Conservation (phyloP, 2,329 filamentous ascomycete genomes). For the Xylaria sp. region DNA sequence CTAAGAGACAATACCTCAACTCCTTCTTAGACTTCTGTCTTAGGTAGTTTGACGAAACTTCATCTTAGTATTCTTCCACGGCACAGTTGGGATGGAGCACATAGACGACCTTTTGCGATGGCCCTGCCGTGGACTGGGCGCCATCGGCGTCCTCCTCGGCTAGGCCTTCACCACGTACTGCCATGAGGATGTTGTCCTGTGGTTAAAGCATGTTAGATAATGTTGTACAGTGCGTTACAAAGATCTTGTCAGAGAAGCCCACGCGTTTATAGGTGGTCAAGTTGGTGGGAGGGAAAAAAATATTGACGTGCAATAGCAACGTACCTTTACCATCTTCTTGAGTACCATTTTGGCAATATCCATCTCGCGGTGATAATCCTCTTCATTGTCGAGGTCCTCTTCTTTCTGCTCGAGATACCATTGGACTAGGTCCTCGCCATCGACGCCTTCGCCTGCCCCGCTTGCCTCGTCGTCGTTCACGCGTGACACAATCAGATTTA, state of each 20-base stretch:
- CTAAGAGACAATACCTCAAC: background rate
- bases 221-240: no score
- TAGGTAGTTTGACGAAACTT: background rate
- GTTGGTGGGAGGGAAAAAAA: background rate
- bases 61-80: constrained; percentile 62
- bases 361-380: constrained; percentile 75
- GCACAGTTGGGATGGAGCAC: constrained; percentile 94
- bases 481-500: constrained; percentile 82
- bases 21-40: background rate
- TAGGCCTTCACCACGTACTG: constrained; percentile 69
- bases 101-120: constrained; percentile 68
- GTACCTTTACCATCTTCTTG: constrained; percentile 94
- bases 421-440: constrained; percentile 77
- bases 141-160: constrained; percentile 44
- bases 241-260: no score
- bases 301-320: constrained; percentile 37
- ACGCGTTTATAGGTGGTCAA: no score
- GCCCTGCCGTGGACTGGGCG: constrained; percentile 50
- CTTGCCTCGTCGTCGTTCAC: constrained; percentile 81
- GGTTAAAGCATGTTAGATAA: constrained; percentile 43
- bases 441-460: constrained; percentile 78
- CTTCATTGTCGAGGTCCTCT: constrained; percentile 77
- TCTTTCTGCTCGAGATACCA: constrained; percentile 96
- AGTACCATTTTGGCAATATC: constrained; percentile 68
- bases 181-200: constrained; percentile 86